Evolutionary conservation across 2,329 filamentous ascomycete genomes (phyloP).

Genomic region (Claviceps purpurea): DNA sequence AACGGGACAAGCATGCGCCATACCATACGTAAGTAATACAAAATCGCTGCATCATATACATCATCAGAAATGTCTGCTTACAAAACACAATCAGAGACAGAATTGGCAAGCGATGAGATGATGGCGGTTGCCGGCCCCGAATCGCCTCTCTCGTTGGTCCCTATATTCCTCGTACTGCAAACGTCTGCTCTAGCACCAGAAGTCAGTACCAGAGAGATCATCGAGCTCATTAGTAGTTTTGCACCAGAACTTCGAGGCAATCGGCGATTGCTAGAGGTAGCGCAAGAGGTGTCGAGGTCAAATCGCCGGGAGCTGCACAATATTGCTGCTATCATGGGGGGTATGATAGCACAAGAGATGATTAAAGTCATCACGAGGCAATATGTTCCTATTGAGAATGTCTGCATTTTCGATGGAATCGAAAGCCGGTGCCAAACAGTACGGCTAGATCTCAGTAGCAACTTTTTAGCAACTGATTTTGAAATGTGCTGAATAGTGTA

Average conservation of each 20-base stretch:
- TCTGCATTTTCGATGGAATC: conserved; percentile 58
- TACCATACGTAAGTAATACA: conserved; percentile 35
- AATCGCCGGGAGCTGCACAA: conserved; percentile 85
- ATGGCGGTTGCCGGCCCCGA: conserved; percentile 30
- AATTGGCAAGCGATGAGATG: conserved; percentile 41
- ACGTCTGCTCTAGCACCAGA: conserved; percentile 34
- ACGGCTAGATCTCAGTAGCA: conserved; percentile 21
- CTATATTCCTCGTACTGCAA: conserved; percentile 54
- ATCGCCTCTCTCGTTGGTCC: conserved; percentile 46
- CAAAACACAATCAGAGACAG: conserved; percentile 27
- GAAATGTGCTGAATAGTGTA: neutral
- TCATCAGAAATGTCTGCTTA: neutral
- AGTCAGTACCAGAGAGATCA: conserved; percentile 39
- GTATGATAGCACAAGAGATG: conserved; percentile 90
- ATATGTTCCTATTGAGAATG: conserved; percentile 59
- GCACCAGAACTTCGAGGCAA: conserved; percentile 35
- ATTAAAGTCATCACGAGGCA: conserved; percentile 77
- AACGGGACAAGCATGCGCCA: conserved; percentile 35
- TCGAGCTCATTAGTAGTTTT: conserved; percentile 28
- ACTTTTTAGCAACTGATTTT: neutral
- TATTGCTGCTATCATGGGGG: conserved; percentile 73
- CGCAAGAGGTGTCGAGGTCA: conserved; percentile 60
- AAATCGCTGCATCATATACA: neutral
- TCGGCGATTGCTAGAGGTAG: conserved; percentile 37
- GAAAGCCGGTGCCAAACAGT: conserved; percentile 46